Conservation (phyloP, 192 early-diverging fungal genomes). For the Backusella liffmaniae region DNA sequence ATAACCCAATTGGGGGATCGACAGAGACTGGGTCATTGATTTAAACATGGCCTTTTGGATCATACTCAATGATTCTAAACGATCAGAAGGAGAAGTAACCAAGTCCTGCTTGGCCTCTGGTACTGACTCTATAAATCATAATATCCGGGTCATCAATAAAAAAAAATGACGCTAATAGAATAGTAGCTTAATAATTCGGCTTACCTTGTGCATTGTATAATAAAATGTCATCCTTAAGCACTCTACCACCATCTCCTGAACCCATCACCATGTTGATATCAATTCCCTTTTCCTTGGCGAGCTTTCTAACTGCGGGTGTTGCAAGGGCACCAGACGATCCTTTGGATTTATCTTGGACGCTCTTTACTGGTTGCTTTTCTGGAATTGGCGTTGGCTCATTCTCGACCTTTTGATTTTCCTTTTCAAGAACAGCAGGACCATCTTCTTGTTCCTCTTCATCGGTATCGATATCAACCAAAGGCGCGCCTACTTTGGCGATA, state of each 20-base stretch:
- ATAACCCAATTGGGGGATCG: slow-evolving; percentile 95
- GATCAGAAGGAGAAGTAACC: slow-evolving; percentile 16
- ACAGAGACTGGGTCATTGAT: slow-evolving; percentile 87
- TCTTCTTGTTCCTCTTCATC: slow-evolving; percentile 21
- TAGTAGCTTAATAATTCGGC: too few species aligned
- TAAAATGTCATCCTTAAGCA: slow-evolving; percentile 93
- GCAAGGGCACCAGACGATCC: slow-evolving; percentile 47
- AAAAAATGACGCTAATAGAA: neutral
- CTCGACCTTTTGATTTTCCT: neutral
- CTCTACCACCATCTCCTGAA: slow-evolving; percentile 80
- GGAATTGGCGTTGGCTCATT: neutral
- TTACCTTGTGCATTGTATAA: slow-evolving; percentile 39
- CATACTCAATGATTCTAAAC: neutral
- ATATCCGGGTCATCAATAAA: neutral
- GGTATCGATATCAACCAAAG: slow-evolving; percentile 55
- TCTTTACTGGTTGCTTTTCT: neutral
- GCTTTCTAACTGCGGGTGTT: slow-evolving; percentile 85
- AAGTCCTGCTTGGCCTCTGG: neutral
- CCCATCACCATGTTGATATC: slow-evolving; percentile 74
- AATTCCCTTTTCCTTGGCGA: slow-evolving; percentile 78
- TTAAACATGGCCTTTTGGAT: slow-evolving; percentile 98
- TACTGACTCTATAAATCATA: neutral
- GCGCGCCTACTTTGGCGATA: slow-evolving; percentile 89
- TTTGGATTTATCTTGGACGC: neutral
- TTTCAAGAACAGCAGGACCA: neutral